Percentiles rank a stretch among this genome's conserved stretches.
Evolutionary conservation across 768 basidiomycete genomes (phyloP).

Genomic region (Boletus sp.): DNA sequence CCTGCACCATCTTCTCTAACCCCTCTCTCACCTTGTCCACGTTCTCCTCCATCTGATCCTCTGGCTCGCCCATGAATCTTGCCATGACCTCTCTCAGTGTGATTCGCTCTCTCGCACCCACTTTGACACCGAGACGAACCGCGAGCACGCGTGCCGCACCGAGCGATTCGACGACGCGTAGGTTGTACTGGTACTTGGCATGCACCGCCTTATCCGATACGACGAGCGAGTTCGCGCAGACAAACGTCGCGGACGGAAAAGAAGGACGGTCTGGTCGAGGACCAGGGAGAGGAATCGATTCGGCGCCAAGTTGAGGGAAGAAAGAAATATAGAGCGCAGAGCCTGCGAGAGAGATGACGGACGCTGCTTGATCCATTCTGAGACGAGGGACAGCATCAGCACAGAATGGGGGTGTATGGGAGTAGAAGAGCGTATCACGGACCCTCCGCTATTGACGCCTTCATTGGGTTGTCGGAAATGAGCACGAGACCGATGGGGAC

Average conservation of each 20-base stretch:
- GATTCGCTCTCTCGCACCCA: constrained; percentile 42
- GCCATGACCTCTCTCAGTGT: constrained; percentile 68
- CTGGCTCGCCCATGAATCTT: constrained; percentile 46
- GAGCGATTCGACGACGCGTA: constrained; percentile 89
- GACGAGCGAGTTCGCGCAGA: constrained; percentile 56
- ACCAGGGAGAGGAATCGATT: constrained; percentile 59
- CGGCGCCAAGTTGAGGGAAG: constrained; percentile 67
- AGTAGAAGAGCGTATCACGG: constrained; percentile 17
- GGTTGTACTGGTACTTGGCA: constrained; percentile 78
- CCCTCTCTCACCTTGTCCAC: constrained; percentile 45
- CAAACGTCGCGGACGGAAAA: constrained; percentile 28
- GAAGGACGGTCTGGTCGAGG: constrained; percentile 18
- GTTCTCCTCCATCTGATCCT: constrained; percentile 35
- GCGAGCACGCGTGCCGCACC: constrained; percentile 75
- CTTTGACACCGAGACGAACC: constrained; percentile 46
- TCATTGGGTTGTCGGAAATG: constrained; percentile 6
- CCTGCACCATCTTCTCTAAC: constrained; percentile 44
- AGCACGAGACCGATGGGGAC: background rate
- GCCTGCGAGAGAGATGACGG: constrained; percentile 67
- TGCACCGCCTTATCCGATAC: constrained; percentile 76
- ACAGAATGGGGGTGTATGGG: background rate
- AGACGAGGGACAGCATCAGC: background rate
- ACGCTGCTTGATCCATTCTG: constrained; percentile 91
- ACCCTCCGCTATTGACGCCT: constrained; percentile 80
- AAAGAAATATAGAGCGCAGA: constrained; percentile 80